phyloP scores from a whole-genome alignment of 2,329 filamentous ascomycete species.

The Trichoderma arundinaceum region DNA sequence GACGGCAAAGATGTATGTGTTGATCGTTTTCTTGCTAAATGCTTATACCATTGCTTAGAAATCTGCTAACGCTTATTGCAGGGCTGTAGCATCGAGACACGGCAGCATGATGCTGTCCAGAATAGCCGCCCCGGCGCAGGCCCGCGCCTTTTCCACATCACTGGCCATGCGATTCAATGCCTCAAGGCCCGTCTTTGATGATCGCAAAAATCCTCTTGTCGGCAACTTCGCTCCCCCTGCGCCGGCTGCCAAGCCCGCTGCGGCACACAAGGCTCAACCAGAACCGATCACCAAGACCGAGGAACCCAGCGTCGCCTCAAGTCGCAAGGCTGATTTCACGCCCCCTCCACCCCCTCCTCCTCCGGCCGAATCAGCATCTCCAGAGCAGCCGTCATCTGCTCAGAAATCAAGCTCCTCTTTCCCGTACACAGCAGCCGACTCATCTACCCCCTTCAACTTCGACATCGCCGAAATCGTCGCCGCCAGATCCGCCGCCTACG shows the following conservation, averaged over 20 bases:
- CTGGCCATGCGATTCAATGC: constrained; percentile 38
- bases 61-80: constrained; percentile 31
- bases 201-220: constrained; percentile 43
- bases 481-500: constrained; percentile 40
- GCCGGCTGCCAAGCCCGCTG: constrained; percentile 28
- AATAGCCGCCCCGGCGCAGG: constrained; percentile 36
- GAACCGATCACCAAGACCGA: constrained; percentile 16
- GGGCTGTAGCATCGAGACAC: constrained; percentile 40
- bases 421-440: constrained; percentile 40
- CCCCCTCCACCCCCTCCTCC: constrained; percentile 36
- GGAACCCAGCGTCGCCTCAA: constrained; percentile 30
- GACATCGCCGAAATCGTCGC: constrained; percentile 48
- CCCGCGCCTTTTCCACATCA: constrained; percentile 44
- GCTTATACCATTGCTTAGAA: background rate
- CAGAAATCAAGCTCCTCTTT: constrained; percentile 25
- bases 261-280: constrained; percentile 31
- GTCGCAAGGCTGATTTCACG: constrained; percentile 32
- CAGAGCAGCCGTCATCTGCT: background rate
- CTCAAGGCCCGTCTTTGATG: constrained; percentile 29
- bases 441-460: constrained; percentile 36
- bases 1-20: constrained; percentile 25
- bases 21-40: no score
- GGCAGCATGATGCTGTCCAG: constrained; percentile 44
- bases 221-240: constrained; percentile 37
- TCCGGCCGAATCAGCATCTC: constrained; percentile 10